phyloP scores from a whole-genome alignment of 139 green algal species.

The Chloropicon primus region DNA sequence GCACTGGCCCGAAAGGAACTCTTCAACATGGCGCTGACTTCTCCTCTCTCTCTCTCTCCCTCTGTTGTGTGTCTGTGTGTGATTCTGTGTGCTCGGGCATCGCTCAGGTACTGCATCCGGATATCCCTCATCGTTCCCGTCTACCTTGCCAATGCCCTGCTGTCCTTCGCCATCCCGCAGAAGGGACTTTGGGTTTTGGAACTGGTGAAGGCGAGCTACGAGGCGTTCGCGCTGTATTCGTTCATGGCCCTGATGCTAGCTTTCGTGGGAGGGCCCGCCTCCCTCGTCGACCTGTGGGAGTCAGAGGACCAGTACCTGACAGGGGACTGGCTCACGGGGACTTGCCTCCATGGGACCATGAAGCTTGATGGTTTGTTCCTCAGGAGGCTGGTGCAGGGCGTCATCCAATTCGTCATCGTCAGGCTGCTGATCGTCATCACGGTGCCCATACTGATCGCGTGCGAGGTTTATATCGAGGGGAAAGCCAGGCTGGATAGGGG shows the following conservation, averaged over 20 bases:
- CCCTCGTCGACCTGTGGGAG: background rate
- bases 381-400: background rate
- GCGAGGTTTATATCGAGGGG: background rate
- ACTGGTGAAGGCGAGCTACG: background rate
- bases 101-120: background rate
- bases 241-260: background rate
- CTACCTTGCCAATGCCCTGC: background rate
- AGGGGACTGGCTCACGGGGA: background rate
- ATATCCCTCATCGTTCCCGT: background rate
- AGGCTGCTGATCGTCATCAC: background rate
- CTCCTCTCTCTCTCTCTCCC: too few relatives aligned
- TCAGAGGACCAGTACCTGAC: background rate
- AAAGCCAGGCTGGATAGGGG: background rate
- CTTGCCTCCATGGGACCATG: background rate
- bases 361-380: conserved; percentile 2
- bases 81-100: too few relatives aligned
- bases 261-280: background rate
- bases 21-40: too few relatives aligned
- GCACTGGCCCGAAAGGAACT: too few relatives aligned
- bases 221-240: background rate
- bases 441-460: background rate
- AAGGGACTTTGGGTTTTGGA: background rate
- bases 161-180: background rate
- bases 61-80: too few relatives aligned
- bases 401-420: conserved; percentile 5